Base-by-base conservation (phyloP, 345 rosid species). In the Brassica juncea region DNA sequence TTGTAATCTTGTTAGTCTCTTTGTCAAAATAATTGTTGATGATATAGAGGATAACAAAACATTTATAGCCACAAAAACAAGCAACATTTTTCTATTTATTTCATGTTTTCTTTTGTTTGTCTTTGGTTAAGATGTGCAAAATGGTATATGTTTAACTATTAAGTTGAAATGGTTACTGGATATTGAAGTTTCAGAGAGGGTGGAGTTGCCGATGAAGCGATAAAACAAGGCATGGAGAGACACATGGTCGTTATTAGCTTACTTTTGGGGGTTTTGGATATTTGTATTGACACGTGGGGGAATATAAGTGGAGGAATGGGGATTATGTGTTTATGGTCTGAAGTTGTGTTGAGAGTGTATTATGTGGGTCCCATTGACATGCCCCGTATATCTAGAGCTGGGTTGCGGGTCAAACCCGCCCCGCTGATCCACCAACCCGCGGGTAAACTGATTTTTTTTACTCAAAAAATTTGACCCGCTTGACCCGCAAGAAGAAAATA, bases 271-370 rank as follows among this genome's bases (percentile, higher is more conserved):
- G 47, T 77, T 82, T 80, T 67, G 89, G 95, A 88, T 89, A 88
- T 85, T 64, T 65, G 81, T 66, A 10, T 2, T 54, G 82, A 71
- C 92, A 91, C 87, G 87, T 89, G 95, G 90, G 81, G 7, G 0
- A 2, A 2, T 2, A 10, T 2, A 42, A 72, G 66, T 86, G 93
- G 88, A 14, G 30, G 21, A 2, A 58, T 83, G 71, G 65, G 70
- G 97, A 89, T 90, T 84, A 86, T 87, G 87, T 70, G 79, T 81
- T 84, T 87, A 74, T 80, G 94, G 97, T 81, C 89, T 68, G 80
- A 85, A 82, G 74, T 28, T 73, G 81, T 28, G 57, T 77, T 77
- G 14, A 70, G 59, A 67, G 80, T 55, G 58, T 77, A 39, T 2
- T 32, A 47, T 66, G 80, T 66, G 80, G 84, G 73, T 31, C 84